Evolutionary conservation across 768 basidiomycete species (phyloP), one percentile per base, ranked within the genome.

Genomic region (Suillus subalutaceus): DNA sequence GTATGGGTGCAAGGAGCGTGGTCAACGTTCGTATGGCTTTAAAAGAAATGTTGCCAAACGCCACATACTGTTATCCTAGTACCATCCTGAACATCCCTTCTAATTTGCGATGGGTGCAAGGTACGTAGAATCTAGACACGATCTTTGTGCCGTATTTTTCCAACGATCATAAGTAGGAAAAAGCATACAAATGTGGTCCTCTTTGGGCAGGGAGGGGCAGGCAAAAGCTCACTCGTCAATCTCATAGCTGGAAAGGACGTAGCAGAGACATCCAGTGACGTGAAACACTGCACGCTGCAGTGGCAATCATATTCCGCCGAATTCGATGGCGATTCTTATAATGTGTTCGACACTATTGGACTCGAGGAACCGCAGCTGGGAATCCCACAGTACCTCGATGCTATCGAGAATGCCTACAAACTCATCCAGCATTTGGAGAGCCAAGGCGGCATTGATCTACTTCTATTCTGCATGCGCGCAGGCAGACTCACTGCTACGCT

Each of bases 191-290:
- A 83, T 48, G 70, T 83, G 50, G 70, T 83, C 3, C 65, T 84
- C n/a, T 82, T 83, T 46, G 82, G 82, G 5, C 80, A 82, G 65
- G 73, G 78, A 1, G 80, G 82, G n/a, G 67, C 73, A n/a, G 76
- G 75, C 7, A 76, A 77, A 60, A 75, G 75, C 57, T 71, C 73
- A 13, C 40, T 41, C 40, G 5, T 41, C 40, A 41, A 41, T 41
- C 40, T 41, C 40, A 41, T 41, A 15, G 1, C 71, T 76, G 73
- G 64, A 9, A n/a, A 32, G 30, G 18, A 66, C 2, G 18, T 76
- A 16, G 74, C 75, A 26, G 40, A 65, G 41, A 75, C 77, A 38
- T 76, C 75, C 48, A 69, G 70, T 9, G 69, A 73, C 9, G 75
- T 77, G 0, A 64, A 68, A 1, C 80, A 80, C 0, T 79, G 75